Percentiles rank a stretch among this genome's conserved stretches.
Evolutionary conservation across 176 grass and related monocot genomes (phyloP).

Genomic region (Leersia perrieri): DNA sequence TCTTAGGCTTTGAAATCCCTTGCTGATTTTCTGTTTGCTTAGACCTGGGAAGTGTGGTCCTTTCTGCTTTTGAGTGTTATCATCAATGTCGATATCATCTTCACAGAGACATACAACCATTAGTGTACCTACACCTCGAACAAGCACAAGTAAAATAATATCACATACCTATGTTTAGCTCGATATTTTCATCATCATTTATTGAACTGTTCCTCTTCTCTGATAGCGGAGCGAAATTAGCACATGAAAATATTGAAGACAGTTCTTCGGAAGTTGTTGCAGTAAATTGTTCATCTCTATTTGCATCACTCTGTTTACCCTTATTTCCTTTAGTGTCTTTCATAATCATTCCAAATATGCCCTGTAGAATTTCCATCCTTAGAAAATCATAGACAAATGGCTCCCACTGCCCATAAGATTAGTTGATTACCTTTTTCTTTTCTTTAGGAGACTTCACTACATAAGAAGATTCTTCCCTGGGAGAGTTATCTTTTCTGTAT

Average conservation of each 20-base stretch:
- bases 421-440: slow-evolving; percentile 76
- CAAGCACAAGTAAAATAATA: slow-evolving; percentile 24
- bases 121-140: neutral
- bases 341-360: slow-evolving; percentile 79
- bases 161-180: slow-evolving; percentile 80
- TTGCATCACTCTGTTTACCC: slow-evolving; percentile 56
- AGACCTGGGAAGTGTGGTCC: slow-evolving; percentile 73
- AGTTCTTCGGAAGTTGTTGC: slow-evolving; percentile 57
- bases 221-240: slow-evolving; percentile 53
- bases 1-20: slow-evolving; percentile 75
- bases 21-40: slow-evolving; percentile 78
- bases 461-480: slow-evolving; percentile 57
- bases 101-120: slow-evolving; percentile 29
- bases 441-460: slow-evolving; percentile 70
- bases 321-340: slow-evolving; percentile 88
- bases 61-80: slow-evolving; percentile 68
- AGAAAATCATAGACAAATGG: slow-evolving; percentile 11
- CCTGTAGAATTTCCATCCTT: slow-evolving; percentile 51
- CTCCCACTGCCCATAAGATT: slow-evolving; percentile 11
- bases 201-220: slow-evolving; percentile 55
- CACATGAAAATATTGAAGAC: slow-evolving; percentile 63
- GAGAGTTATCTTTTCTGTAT: slow-evolving; percentile 46
- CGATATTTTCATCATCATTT: slow-evolving; percentile 54
- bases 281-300: slow-evolving; percentile 39
- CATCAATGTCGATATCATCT: slow-evolving; percentile 96